Conservation (phyloP, 2,329 filamentous ascomycete genomes). For the Trichoderma atrobrunneum region DNA sequence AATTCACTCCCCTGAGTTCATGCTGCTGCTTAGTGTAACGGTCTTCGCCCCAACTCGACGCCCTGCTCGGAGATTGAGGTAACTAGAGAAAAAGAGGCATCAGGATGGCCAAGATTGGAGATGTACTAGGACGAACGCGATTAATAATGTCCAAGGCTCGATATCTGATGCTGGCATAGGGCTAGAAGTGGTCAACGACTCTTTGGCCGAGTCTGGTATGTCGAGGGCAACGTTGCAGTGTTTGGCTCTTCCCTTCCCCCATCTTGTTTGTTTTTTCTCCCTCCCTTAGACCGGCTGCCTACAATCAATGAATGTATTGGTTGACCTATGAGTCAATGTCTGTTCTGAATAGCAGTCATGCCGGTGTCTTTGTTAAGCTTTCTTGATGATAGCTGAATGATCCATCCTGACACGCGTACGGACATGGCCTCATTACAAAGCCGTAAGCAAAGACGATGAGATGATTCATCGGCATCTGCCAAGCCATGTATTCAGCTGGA, state of each 20-base stretch:
- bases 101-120: not conserved
- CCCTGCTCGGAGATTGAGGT: not conserved
- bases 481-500: not conserved
- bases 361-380: not conserved
- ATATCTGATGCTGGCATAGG: not conserved
- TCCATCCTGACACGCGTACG: not conserved
- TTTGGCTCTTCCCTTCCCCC: not conserved
- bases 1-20: not conserved
- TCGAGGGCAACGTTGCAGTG: not conserved
- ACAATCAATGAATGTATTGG: not conserved
- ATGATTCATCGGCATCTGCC: slow-evolving; percentile 7
- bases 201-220: not conserved
- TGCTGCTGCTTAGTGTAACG: not conserved
- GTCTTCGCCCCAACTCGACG: not conserved
- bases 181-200: not conserved
- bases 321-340: not conserved
- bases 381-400: not conserved
- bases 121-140: not conserved
- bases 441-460: not conserved
- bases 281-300: not conserved
- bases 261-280: not conserved
- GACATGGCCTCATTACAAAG: not conserved
- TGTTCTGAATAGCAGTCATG: not conserved
- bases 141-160: not conserved
- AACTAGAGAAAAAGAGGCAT: not conserved